Conservation (phyloP, 2,329 filamentous ascomycete genomes). For the Diaporthe sp. region DNA sequence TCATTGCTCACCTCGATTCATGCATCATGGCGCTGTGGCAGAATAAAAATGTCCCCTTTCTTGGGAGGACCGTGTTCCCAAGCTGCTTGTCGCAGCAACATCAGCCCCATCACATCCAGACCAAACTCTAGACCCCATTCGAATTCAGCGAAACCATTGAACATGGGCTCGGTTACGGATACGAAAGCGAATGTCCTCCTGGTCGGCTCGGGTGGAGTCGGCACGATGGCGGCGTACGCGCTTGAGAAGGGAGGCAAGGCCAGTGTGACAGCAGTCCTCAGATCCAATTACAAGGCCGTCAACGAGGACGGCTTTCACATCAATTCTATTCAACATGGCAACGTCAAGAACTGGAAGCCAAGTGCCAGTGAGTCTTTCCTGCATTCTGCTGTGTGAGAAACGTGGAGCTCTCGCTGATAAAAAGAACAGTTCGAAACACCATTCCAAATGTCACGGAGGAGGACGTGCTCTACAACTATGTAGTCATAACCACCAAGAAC, state of each 20-base stretch:
- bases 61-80: background rate
- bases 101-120: too few relatives aligned
- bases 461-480: constrained; percentile 64
- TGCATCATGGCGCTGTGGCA: constrained; percentile 28
- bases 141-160: background rate
- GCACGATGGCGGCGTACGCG: constrained; percentile 68
- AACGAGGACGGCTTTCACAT: constrained; percentile 65
- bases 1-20: background rate
- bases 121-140: background rate
- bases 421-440: constrained; percentile 57
- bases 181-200: constrained; percentile 59
- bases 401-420: background rate
- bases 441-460: constrained; percentile 60
- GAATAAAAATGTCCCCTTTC: background rate
- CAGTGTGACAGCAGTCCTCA: constrained; percentile 67
- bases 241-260: constrained; percentile 65
- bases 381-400: too few relatives aligned
- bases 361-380: constrained; percentile 51
- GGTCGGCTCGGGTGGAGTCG: constrained; percentile 69
- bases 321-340: constrained; percentile 68
- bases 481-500: constrained; percentile 72
- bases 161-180: constrained; percentile 14
- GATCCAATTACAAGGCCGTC: constrained; percentile 69
- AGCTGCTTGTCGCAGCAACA: background rate
- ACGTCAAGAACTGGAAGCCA: constrained; percentile 63